Conservation (phyloP, 2,329 filamentous ascomycete species). For the Thermothelomyces thermophilus region DNA sequence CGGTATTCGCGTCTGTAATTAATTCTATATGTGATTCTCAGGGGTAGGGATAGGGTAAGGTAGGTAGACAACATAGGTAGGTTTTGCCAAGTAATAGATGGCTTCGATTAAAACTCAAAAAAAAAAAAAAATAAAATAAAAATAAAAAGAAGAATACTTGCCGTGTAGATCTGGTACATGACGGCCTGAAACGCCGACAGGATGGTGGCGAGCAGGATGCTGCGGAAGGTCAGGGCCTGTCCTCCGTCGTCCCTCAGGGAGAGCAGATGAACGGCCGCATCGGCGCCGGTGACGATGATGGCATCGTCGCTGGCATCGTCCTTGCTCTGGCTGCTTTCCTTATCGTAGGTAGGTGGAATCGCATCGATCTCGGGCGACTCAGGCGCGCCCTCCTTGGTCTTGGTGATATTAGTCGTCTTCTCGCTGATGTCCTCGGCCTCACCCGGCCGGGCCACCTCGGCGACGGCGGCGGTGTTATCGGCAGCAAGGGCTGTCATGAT, state of each 20-base stretch:
- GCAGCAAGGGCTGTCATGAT: not conserved
- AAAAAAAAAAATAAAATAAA: not conserved
- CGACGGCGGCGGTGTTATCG: not conserved
- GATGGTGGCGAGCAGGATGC: constrained; percentile 42
- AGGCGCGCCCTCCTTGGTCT: not conserved
- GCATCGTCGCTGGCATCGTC: constrained; percentile 32
- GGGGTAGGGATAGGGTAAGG: no score
- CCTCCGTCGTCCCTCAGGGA: constrained; percentile 49
- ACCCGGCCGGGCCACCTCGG: not conserved
- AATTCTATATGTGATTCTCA: no score
- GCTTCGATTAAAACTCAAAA: no score
- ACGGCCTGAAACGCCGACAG: constrained; percentile 48
- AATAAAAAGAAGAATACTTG: constrained; percentile 26
- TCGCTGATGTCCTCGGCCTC: not conserved
- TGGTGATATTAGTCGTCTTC: not conserved
- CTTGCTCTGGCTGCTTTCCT: constrained; percentile 6
- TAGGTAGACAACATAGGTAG: no score
- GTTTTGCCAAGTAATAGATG: no score
- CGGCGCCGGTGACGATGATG: constrained; percentile 46
- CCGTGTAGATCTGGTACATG: constrained; percentile 50
- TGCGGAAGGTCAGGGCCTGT: constrained; percentile 45
- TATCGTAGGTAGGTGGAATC: constrained; percentile 15
- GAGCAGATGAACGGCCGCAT: constrained; percentile 43
- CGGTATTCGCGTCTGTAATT: no score
- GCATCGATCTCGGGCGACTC: constrained; percentile 22